These are phyloP conservation scores for Coffea humblotiana DNA, from an alignment of 305 asterid species.

Conservation along the genomic window DNA sequence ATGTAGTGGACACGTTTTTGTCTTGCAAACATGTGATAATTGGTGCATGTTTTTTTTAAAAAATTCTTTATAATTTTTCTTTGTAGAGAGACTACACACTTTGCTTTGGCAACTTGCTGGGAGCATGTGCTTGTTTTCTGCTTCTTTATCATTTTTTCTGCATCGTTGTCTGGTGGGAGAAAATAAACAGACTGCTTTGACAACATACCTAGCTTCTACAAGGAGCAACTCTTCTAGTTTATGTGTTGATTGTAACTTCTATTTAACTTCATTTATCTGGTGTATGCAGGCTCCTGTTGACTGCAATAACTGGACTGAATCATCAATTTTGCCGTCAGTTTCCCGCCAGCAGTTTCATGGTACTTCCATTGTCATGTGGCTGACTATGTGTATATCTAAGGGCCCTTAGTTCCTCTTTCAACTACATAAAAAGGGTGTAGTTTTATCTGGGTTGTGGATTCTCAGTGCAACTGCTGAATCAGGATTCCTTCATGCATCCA, in stretches of 20 bases:
- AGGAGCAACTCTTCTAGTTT: neutral
- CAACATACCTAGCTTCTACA: neutral
- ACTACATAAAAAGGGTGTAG: neutral
- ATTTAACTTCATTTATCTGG: neutral
- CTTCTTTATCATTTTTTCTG: neutral
- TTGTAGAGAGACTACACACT: neutral
- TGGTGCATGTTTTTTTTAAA: neutral
- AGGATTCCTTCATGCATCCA: neutral
- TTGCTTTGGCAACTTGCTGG: neutral
- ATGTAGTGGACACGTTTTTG: neutral
- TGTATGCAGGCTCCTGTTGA: neutral
- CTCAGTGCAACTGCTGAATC: neutral
- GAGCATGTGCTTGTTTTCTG: neutral
- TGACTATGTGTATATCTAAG: neutral
- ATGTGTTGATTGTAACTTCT: neutral
- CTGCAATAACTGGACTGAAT: neutral
- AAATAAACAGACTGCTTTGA: neutral
- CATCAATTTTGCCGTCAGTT: neutral
- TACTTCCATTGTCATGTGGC: neutral
- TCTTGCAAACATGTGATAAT: neutral
- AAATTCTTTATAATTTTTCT: neutral
- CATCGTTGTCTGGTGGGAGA: neutral
- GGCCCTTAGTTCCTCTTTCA: neutral
- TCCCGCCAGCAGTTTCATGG: conserved; percentile 13
- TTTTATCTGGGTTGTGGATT: neutral